A percentile compares a stretch with the other conserved stretches of the same genome.
Conservation (phyloP, 208 protist species). For the Trypanosoma congolense region DNA sequence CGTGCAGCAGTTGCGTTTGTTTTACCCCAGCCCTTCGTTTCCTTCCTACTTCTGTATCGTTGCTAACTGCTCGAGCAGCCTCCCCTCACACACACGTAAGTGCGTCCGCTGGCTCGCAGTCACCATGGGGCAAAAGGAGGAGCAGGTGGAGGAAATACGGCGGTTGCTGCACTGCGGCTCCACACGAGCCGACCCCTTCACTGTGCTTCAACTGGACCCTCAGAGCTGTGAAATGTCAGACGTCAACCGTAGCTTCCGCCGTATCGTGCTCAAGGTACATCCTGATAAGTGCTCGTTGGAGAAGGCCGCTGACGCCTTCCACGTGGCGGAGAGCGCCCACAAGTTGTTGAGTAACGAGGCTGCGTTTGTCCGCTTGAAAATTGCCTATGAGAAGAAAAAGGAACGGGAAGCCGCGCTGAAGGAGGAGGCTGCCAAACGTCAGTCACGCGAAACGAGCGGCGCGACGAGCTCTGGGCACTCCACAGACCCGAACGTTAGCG, state of each 20-base stretch:
- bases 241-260: conserved; percentile 68
- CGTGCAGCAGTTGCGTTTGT: too few relatives aligned
- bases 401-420: conserved; percentile 31
- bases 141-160: conserved; percentile 55
- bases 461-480: neutral
- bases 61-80: neutral
- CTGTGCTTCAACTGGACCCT: conserved; percentile 59
- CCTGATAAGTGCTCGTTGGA: conserved; percentile 86
- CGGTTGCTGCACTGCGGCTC: conserved; percentile 51
- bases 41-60: neutral
- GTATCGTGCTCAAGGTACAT: conserved; percentile 79
- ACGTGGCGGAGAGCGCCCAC: conserved; percentile 78
- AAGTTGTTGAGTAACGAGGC: conserved; percentile 67
- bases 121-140: conserved; percentile 29
- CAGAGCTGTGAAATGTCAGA: conserved; percentile 48
- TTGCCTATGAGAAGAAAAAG: conserved; percentile 55
- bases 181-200: conserved; percentile 43
- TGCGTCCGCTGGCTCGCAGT: neutral
- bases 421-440: conserved; percentile 28
- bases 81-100: too few relatives aligned
- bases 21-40: too few relatives aligned
- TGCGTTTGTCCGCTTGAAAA: conserved; percentile 64
- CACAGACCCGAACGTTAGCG: conserved; percentile 19
- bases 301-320: conserved; percentile 73
- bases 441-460: conserved; percentile 10